A percentile compares a stretch with the other conserved stretches of the same genome.
Evolutionary conservation across 192 early-diverging fungal genomes (phyloP).

Genomic region (Coemansia sp.): DNA sequence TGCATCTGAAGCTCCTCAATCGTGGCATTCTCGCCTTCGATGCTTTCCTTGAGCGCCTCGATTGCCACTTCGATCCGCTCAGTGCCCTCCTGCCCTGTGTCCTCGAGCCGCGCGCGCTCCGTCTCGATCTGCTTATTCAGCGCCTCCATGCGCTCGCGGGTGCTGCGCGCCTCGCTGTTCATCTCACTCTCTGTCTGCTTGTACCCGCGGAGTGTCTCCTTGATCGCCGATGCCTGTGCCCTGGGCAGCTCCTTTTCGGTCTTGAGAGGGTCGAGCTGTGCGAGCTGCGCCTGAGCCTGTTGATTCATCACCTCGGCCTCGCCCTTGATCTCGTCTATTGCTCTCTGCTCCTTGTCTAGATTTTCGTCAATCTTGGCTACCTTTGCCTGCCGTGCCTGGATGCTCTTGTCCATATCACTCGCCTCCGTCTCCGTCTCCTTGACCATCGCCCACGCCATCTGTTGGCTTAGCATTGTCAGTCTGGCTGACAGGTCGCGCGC

Average conservation of each 20-base stretch:
- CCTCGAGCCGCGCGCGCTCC: slow-evolving; percentile 37
- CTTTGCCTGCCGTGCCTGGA: slow-evolving; percentile 28
- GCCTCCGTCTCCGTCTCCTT: slow-evolving; percentile 58
- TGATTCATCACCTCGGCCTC: slow-evolving; percentile 48
- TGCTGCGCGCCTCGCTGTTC: slow-evolving; percentile 46
- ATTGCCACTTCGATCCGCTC: slow-evolving; percentile 21
- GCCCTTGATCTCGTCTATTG: slow-evolving; percentile 45
- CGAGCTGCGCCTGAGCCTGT: slow-evolving; percentile 15
- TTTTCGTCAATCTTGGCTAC: slow-evolving; percentile 53
- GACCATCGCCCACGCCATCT: slow-evolving; percentile 74
- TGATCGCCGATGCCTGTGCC: slow-evolving; percentile 16
- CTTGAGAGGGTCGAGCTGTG: slow-evolving; percentile 28
- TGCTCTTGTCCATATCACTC: slow-evolving; percentile 22
- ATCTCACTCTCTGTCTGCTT: slow-evolving; percentile 53
- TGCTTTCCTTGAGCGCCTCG: slow-evolving; percentile 19
- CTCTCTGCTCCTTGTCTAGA: slow-evolving; percentile 52
- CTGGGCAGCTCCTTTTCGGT: slow-evolving; percentile 18
- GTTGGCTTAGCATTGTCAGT: slow-evolving; percentile 62
- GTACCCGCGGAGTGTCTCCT: slow-evolving; percentile 25
- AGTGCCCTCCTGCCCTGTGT: slow-evolving; percentile 33
- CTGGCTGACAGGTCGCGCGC: slow-evolving; percentile 59
- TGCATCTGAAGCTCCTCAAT: slow-evolving; percentile 31
- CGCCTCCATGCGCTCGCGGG: slow-evolving; percentile 36
- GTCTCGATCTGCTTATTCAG: slow-evolving; percentile 27
- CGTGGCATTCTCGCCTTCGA: slow-evolving; percentile 32